Base-by-base conservation (phyloP, 1,284 basidiomycete genomes). In the Rhodotorula sp. region DNA sequence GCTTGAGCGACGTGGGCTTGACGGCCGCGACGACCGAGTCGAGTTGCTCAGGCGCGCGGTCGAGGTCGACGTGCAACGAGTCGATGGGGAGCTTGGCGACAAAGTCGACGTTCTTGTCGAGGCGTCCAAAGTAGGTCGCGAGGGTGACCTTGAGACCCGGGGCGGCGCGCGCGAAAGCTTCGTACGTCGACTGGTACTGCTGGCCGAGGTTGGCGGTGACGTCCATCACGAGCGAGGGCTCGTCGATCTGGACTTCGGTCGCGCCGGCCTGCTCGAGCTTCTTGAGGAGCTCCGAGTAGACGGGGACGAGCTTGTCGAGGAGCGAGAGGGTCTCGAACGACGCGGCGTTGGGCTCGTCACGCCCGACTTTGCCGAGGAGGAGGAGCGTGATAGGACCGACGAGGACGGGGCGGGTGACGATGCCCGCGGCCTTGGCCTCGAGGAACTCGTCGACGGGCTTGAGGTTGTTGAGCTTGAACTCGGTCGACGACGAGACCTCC, bases 311-410 rank as follows among this genome's bases (percentile, higher is more conserved):
- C 81, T 94, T 92, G 77, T 89, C 83, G 75, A 99, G 88, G 75
- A 97, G 87, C 64, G 90, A 88, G 81, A 98, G 89, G 74, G 93
- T 90, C 83, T 96, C 85, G 86, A 97, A 99, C 77, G 87, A 87
- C 58, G 88, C 80, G 78, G 88, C 85, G 73, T 77, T 74, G 31
- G 59, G 20, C 72, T 94, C 91, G 72, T 91, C 91, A 83, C 94
- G 93, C 68, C 88, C 85, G 65, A 89, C 86, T 86, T 99, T 98
- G 79, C 92, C 92, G 77, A 99, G 90, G 70, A 88, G 85, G 73
- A 99, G 90, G 87, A 92, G 97, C 79, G 95, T 93, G 81, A 99
- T 84, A 75, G 96, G 96, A 72, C 96, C 96, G 78, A 99, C 87
- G 78, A 99, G 83, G 74, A 99, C 96, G 63, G 96, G 96, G 79